Evolutionary conservation across 345 rosid species (phyloP).

Genomic region (Populus alba): DNA sequence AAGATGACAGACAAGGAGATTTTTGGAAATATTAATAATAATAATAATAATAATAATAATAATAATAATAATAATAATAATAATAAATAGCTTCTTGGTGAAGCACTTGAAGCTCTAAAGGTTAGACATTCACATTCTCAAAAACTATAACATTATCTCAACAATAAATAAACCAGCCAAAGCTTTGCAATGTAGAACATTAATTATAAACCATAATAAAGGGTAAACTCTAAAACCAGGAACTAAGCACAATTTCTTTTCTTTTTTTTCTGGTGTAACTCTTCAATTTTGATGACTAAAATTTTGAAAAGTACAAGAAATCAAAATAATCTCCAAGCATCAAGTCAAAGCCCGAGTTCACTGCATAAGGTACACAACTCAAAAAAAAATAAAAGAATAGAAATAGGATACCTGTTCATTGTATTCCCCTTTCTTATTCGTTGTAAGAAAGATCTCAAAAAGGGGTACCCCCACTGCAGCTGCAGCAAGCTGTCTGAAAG

Average conservation of each 20-base stretch:
- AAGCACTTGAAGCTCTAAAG: background rate
- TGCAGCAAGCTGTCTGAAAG: conserved; percentile 74
- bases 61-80: background rate
- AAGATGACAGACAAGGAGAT: background rate
- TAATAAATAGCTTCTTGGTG: background rate
- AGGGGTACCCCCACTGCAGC: conserved; percentile 68
- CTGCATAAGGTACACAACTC: conserved; percentile 1
- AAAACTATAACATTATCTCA: no score
- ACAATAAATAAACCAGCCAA: no score
- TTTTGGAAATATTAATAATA: background rate
- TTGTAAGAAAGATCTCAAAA: conserved; percentile 79
- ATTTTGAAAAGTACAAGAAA: no score
- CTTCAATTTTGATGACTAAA: no score
- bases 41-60: background rate
- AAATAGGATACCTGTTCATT: conserved; percentile 62
- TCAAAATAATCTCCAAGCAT: no score
- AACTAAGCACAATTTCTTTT: no score
- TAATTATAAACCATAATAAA: no score
- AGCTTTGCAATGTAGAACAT: no score
- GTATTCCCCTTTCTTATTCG: conserved; percentile 68
- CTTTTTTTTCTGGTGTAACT: no score
- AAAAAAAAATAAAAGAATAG: background rate
- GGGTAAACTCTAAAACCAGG: no score
- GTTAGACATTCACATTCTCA: no score
- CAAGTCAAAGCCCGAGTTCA: background rate